Evolutionary conservation across 306 rosid species (phyloP).

Genomic region (Fagus sylvatica): DNA sequence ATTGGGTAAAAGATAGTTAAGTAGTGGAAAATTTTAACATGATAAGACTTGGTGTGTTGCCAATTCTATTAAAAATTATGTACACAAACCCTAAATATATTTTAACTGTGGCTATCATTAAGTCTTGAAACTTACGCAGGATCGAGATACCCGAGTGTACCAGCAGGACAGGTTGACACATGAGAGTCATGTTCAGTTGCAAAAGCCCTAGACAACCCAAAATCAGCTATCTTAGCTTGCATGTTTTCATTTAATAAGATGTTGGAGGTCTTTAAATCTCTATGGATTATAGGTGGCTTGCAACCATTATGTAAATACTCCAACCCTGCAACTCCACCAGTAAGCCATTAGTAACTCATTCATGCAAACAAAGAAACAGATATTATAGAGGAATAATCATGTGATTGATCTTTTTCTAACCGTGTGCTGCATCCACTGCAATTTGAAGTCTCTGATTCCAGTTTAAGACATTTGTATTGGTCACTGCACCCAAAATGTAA

Average conservation of each 20-base stretch:
- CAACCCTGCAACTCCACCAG: slow-evolving; percentile 7
- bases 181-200: slow-evolving; percentile 10
- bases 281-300: slow-evolving; percentile 21
- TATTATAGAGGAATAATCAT: not conserved
- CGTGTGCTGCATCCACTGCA: slow-evolving; percentile 29
- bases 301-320: slow-evolving; percentile 32
- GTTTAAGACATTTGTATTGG: slow-evolving; percentile 17
- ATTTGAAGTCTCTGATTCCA: slow-evolving; percentile 33
- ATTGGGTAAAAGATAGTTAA: no score
- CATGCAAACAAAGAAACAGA: no score
- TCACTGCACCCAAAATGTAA: slow-evolving; percentile 5
- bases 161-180: slow-evolving; percentile 19
- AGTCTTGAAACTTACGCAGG: slow-evolving; percentile 30
- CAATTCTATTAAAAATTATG: no score
- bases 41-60: no score
- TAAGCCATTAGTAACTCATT: no score
- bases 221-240: slow-evolving; percentile 45
- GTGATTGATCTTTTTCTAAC: not conserved
- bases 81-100: no score
- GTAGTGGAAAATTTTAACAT: no score
- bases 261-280: slow-evolving; percentile 44
- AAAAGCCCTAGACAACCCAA: slow-evolving; percentile 39
- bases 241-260: slow-evolving; percentile 27
- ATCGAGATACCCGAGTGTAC: slow-evolving; percentile 35
- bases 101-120: no score